A percentile compares a stretch with the other conserved stretches of the same genome.
Evolutionary conservation across 148 eudicot species (phyloP).

Genomic region (Nepenthes gracilis): DNA sequence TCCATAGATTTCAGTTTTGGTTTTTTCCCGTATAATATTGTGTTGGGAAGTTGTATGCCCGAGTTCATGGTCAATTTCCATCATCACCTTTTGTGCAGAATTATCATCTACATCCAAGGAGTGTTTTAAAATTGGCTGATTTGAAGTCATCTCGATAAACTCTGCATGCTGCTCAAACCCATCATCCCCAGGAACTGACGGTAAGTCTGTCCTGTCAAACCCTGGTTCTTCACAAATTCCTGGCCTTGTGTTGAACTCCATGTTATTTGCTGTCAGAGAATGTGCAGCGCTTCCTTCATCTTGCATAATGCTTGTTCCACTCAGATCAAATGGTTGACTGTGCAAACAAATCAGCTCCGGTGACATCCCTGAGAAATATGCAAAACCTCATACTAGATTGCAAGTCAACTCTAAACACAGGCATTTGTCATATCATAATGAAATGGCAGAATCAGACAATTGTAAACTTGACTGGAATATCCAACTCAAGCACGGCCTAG

Average conservation of each 20-base stretch:
- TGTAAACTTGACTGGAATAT: not conserved
- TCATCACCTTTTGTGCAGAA: constrained; percentile 15
- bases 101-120: constrained; percentile 8
- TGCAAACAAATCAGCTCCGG: constrained; percentile 47
- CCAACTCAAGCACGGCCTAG: not conserved
- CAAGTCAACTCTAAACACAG: not conserved
- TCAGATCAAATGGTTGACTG: constrained; percentile 43
- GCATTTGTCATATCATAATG: not conserved
- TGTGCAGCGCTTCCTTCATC: constrained; percentile 18
- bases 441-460: not conserved
- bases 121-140: constrained; percentile 12
- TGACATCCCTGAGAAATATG: constrained; percentile 41
- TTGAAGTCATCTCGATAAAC: constrained; percentile 8
- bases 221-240: constrained; percentile 17
- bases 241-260: constrained; percentile 13
- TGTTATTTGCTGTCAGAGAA: constrained; percentile 13
- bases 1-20: constrained; percentile 18
- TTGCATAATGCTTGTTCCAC: constrained; percentile 27
- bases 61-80: constrained; percentile 11
- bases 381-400: not conserved
- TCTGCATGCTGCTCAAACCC: constrained; percentile 5
- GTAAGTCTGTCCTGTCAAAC: constrained; percentile 9
- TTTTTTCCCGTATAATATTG: constrained; percentile 11
- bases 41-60: constrained; percentile 15
- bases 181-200: constrained; percentile 15